Conservation (phyloP, 2,329 filamentous ascomycete genomes). For the Penicillium expansum region DNA sequence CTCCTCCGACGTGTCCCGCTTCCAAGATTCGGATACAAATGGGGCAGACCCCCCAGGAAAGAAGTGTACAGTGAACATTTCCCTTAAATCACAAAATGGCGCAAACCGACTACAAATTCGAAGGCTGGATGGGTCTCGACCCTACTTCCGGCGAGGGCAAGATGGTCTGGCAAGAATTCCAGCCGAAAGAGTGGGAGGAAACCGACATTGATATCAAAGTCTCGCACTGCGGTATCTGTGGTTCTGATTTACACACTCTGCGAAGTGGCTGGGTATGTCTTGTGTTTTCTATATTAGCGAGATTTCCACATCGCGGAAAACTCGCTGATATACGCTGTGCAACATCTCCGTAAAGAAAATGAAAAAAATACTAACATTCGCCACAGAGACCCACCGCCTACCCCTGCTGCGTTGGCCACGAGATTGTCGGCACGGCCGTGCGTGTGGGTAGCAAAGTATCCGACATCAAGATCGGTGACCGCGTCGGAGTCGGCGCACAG, state of each 20-base stretch:
- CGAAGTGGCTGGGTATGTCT: slow-evolving; percentile 47
- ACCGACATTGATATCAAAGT: slow-evolving; percentile 64
- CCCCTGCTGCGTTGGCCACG: slow-evolving; percentile 60
- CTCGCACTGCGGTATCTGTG: slow-evolving; percentile 64
- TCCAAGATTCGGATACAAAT: slow-evolving; percentile 14
- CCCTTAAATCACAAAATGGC: slow-evolving; percentile 13
- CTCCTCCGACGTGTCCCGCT: slow-evolving; percentile 8
- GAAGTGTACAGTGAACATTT: neutral
- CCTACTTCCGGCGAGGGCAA: slow-evolving; percentile 51
- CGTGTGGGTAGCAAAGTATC: slow-evolving; percentile 51
- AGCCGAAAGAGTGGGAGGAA: slow-evolving; percentile 66
- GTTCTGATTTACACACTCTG: slow-evolving; percentile 58
- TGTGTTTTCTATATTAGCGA: neutral
- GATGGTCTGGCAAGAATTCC: slow-evolving; percentile 56
- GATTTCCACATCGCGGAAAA: neutral
- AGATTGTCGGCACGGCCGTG: slow-evolving; percentile 61
- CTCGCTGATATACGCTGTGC: neutral
- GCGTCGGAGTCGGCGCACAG: slow-evolving; percentile 60
- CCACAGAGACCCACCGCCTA: slow-evolving; percentile 34
- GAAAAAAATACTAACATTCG: neutral
- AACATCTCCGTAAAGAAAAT: neutral
- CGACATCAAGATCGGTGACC: slow-evolving; percentile 35
- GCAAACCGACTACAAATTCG: slow-evolving; percentile 50
- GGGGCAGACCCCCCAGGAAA: slow-evolving; percentile 4
- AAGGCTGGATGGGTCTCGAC: slow-evolving; percentile 58